Percentiles rank a stretch among this genome's conserved stretches.
Conservation (phyloP, 805 yeast genomes). For the Wickerhamiella musiphila region DNA sequence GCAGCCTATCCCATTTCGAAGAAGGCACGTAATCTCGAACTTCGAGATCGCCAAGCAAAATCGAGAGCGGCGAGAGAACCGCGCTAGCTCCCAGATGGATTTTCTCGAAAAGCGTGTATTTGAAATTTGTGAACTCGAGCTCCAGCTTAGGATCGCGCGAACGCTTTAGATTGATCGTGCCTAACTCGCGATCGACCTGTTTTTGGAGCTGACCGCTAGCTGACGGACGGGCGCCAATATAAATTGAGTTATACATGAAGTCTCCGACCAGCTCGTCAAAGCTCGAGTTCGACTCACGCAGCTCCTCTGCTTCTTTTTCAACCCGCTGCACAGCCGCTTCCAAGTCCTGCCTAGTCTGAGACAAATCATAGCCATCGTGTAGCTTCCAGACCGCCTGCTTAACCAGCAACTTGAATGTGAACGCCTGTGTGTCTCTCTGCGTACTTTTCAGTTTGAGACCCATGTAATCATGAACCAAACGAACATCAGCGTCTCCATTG, state of each 20-base stretch:
- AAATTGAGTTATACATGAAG: constrained; percentile 62
- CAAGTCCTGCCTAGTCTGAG: constrained; percentile 51
- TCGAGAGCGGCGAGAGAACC: constrained; percentile 28
- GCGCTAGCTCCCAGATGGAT: background rate
- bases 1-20: constrained; percentile 81
- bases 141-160: constrained; percentile 13
- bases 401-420: background rate
- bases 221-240: constrained; percentile 23
- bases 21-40: constrained; percentile 64
- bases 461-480: too few species aligned
- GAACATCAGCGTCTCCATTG: too few species aligned
- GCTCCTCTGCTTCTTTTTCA: constrained; percentile 24
- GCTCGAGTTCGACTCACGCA: constrained; percentile 6
- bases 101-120: too few species aligned
- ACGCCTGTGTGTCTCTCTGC: too few species aligned
- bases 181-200: constrained; percentile 36
- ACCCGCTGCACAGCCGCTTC: constrained; percentile 45
- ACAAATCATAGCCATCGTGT: constrained; percentile 91
- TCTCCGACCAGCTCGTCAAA: constrained; percentile 31
- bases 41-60: constrained; percentile 38
- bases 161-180: constrained; percentile 11
- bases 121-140: constrained; percentile 16
- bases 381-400: constrained; percentile 23
- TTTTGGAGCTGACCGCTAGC: constrained; percentile 28
- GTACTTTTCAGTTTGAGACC: too few species aligned